Conservation (phyloP, 1,284 basidiomycete genomes). For the Fomitopsis betulina region DNA sequence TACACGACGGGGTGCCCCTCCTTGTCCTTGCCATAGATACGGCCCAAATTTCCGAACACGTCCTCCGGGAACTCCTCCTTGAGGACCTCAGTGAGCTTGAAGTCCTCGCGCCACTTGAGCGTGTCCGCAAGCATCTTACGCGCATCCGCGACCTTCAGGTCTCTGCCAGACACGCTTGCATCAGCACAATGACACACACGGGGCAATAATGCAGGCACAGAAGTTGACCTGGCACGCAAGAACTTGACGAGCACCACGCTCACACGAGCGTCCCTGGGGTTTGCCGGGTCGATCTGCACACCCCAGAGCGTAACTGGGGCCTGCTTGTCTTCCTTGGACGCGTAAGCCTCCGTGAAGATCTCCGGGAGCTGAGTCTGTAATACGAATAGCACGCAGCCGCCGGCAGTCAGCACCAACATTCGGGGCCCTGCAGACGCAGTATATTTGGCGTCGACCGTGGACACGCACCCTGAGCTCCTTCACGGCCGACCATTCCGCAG, state of each 20-base stretch:
- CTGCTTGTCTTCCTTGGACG: constrained; percentile 44
- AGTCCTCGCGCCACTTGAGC: constrained; percentile 68
- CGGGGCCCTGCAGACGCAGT: not conserved
- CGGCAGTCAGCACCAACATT: not conserved
- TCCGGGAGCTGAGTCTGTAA: constrained; percentile 49
- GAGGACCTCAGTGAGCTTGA: constrained; percentile 55
- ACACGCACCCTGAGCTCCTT: constrained; percentile 57
- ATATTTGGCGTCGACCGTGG: not conserved
- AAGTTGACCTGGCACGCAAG: constrained; percentile 61
- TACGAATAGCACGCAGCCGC: not conserved
- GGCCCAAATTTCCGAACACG: constrained; percentile 62
- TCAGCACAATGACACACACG: not conserved
- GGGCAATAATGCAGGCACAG: not conserved
- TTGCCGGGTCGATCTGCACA: constrained; percentile 53
- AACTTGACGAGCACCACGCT: constrained; percentile 79
- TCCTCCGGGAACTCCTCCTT: constrained; percentile 63
- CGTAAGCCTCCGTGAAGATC: constrained; percentile 53
- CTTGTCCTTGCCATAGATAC: constrained; percentile 63
- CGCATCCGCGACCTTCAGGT: constrained; percentile 50
- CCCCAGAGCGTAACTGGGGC: constrained; percentile 64
- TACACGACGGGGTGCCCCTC: constrained; percentile 64
- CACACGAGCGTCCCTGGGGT: constrained; percentile 51
- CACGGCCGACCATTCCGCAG: constrained; percentile 63
- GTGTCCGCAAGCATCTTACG: constrained; percentile 63
- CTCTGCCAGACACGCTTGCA: constrained; percentile 31